Conservation (phyloP, 768 basidiomycete species). For the Termitomyces sp. region DNA sequence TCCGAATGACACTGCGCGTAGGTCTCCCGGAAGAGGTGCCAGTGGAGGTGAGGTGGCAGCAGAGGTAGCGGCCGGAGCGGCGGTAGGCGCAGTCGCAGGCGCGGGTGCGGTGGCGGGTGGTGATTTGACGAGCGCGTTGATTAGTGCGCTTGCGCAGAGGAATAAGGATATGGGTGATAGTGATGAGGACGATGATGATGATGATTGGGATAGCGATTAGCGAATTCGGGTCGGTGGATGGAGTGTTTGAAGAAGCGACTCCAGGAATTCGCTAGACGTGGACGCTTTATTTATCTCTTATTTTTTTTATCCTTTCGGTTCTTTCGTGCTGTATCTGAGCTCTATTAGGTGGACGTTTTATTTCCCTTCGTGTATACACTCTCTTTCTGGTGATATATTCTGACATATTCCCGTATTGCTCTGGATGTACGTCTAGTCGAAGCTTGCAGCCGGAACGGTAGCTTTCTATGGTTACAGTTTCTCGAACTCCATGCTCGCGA, state of each 20-base stretch:
- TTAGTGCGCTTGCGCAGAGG: constrained; percentile 73
- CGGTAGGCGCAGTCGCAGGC: constrained; percentile 29
- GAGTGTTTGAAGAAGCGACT: neutral
- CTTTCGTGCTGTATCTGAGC: neutral
- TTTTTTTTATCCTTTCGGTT: neutral
- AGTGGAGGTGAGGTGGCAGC: constrained; percentile 28
- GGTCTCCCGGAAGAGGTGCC: constrained; percentile 13
- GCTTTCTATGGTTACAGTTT: constrained; percentile 10
- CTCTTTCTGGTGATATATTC: neutral
- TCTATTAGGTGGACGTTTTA: neutral
- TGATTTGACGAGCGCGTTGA: constrained; percentile 69
- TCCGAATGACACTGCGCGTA: neutral
- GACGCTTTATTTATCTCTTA: neutral
- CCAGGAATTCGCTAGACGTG: neutral
- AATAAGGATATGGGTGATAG: constrained; percentile 53
- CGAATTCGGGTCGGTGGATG: neutral
- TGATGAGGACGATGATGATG: constrained; percentile 36
- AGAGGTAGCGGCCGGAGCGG: constrained; percentile 28
- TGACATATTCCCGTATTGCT: no score
- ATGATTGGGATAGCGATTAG: constrained; percentile 59
- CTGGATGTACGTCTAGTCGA: neutral
- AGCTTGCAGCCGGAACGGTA: no score
- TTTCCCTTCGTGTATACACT: neutral
- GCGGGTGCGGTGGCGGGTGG: constrained; percentile 44
- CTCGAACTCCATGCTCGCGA: constrained; percentile 42